A percentile compares a stretch with the other conserved stretches of the same genome.
Evolutionary conservation across 495 filamentous ascomycete genomes (phyloP).

Genomic region (Ramalina intermedia): DNA sequence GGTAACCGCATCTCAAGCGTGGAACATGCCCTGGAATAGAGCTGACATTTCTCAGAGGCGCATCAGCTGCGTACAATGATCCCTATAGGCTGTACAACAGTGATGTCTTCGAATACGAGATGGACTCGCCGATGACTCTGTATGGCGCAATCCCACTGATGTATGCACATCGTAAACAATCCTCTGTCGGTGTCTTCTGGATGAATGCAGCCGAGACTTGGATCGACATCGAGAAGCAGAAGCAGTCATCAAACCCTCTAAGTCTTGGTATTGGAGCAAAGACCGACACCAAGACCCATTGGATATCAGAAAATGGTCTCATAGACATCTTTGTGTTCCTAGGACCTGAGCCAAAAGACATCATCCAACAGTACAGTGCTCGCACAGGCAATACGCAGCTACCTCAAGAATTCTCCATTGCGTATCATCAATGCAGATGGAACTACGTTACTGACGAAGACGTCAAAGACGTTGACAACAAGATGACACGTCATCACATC

Average conservation of each 20-base stretch:
- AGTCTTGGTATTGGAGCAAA: constrained; percentile 53
- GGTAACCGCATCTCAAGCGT: constrained; percentile 23
- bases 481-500: constrained; percentile 87
- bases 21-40: background rate
- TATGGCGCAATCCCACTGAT: constrained; percentile 93
- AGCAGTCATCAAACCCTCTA: constrained; percentile 58
- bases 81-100: constrained; percentile 95
- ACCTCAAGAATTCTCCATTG: constrained; percentile 82
- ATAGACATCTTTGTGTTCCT: constrained; percentile 91
- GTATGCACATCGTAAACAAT: constrained; percentile 88
- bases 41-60: constrained; percentile 39
- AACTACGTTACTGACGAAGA: constrained; percentile 96
- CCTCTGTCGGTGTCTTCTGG: constrained; percentile 97
- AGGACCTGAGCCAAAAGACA: constrained; percentile 66
- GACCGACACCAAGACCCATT: constrained; percentile 77
- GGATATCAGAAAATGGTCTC: constrained; percentile 84
- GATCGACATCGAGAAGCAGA: constrained; percentile 85
- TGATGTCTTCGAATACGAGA: constrained; percentile 94
- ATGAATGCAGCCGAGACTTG: constrained; percentile 95
- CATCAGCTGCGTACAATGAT: constrained; percentile 67
- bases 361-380: constrained; percentile 69
- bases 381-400: constrained; percentile 90
- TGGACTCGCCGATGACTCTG: constrained; percentile 96
- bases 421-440: constrained; percentile 95
- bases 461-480: constrained; percentile 87